Evolutionary conservation across 352 stramenopile genomes (phyloP).

Genomic region (Phytophthora sp.): DNA sequence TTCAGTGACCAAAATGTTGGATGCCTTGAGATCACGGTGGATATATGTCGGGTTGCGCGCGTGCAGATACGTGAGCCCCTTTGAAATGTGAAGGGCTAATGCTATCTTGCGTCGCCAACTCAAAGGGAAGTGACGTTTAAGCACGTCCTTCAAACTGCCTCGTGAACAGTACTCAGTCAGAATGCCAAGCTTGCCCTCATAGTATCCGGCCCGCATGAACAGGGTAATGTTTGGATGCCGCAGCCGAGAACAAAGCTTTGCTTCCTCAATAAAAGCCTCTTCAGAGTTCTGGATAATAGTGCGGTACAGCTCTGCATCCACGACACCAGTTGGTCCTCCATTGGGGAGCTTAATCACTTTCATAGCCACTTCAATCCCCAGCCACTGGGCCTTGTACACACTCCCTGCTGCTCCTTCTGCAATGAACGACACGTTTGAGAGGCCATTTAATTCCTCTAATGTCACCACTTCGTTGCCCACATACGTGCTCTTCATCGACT

Average conservation of each 20-base stretch:
- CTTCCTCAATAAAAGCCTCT: slow-evolving; percentile 68
- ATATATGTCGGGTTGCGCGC: slow-evolving; percentile 79
- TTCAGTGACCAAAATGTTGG: slow-evolving; percentile 76
- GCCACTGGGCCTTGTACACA: slow-evolving; percentile 73
- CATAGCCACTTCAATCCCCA: slow-evolving; percentile 76
- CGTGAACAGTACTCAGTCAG: slow-evolving; percentile 72
- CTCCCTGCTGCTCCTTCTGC: slow-evolving; percentile 65
- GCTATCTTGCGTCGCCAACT: slow-evolving; percentile 67
- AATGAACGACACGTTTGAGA: slow-evolving; percentile 62
- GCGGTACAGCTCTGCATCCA: slow-evolving; percentile 62
- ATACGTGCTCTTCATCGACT: slow-evolving; percentile 48
- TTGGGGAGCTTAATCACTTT: slow-evolving; percentile 77
- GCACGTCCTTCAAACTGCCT: slow-evolving; percentile 75
- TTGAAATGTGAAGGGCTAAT: slow-evolving; percentile 62
- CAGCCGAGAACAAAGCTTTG: slow-evolving; percentile 61
- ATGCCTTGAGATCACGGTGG: slow-evolving; percentile 74
- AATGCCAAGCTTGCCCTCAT: slow-evolving; percentile 70
- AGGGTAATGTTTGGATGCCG: slow-evolving; percentile 76
- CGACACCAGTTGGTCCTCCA: slow-evolving; percentile 33
- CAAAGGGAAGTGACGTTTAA: slow-evolving; percentile 63
- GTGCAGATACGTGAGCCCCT: slow-evolving; percentile 74
- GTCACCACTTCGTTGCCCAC: slow-evolving; percentile 54
- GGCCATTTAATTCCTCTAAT: slow-evolving; percentile 63
- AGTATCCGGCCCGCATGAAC: slow-evolving; percentile 71
- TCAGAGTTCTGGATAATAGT: slow-evolving; percentile 78